Conservation (phyloP, 257 asterid species). For the Plantago ovata region DNA sequence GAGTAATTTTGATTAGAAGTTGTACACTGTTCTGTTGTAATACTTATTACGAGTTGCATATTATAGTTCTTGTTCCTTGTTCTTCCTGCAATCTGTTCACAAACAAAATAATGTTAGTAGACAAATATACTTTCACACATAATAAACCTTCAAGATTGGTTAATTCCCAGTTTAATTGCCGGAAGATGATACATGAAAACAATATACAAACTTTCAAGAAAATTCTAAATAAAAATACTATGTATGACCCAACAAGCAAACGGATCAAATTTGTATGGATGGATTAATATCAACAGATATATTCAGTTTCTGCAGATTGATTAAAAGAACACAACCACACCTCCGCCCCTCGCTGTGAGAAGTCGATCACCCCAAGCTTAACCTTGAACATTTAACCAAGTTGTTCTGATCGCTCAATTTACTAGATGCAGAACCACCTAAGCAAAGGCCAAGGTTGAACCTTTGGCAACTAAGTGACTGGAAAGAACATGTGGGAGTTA, state of each 20-base stretch:
- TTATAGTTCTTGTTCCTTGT: too few relatives aligned
- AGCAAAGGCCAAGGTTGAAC: slow-evolving; percentile 49
- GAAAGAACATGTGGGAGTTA: slow-evolving; percentile 50
- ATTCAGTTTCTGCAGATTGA: slow-evolving; percentile 48
- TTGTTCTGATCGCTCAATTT: slow-evolving; percentile 28
- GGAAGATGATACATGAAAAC: not conserved
- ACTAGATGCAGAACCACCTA: slow-evolving; percentile 54
- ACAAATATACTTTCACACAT: not conserved
- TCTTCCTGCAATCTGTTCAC: too few relatives aligned
- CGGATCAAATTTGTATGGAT: not conserved
- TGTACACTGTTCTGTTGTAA: too few relatives aligned
- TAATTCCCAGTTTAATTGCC: too few relatives aligned
- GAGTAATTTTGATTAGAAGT: too few relatives aligned
- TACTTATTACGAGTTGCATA: too few relatives aligned
- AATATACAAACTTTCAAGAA: not conserved
- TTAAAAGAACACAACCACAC: slow-evolving; percentile 70
- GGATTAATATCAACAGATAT: slow-evolving; percentile 35
- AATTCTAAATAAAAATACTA: not conserved
- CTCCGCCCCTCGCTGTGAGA: slow-evolving; percentile 54
- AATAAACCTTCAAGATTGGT: not conserved
- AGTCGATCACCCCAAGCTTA: slow-evolving; percentile 49
- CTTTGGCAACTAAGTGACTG: slow-evolving; percentile 62
- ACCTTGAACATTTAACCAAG: slow-evolving; percentile 44
- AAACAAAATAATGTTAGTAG: too few relatives aligned
- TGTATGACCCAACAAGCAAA: not conserved